Evolutionary conservation across 352 stramenopile genomes (phyloP).

Genomic region (Elongisporangium undulatum): DNA sequence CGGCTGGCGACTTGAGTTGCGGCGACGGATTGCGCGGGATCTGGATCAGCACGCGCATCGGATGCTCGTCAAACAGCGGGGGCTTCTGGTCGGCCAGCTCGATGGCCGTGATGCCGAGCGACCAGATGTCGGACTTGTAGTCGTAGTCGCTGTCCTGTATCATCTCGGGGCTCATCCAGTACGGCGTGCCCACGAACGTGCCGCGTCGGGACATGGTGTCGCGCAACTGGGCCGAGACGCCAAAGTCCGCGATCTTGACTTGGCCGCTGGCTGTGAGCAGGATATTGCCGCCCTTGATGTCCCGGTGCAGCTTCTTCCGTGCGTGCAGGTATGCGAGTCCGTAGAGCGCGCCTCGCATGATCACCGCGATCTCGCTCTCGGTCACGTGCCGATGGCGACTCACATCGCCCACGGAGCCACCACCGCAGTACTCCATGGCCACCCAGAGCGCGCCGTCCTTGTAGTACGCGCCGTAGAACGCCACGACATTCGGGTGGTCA

Average conservation of each 20-base stretch:
- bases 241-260: conserved; percentile 96
- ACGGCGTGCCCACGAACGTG: conserved; percentile 90
- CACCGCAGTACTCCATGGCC: conserved; percentile 88
- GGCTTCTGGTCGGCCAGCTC: conserved; percentile 90
- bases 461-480: conserved; percentile 77
- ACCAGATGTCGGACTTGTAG: conserved; percentile 90
- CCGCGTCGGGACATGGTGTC: conserved; percentile 50
- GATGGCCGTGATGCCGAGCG: conserved; percentile 88
- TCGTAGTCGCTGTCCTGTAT: conserved; percentile 92
- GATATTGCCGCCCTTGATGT: conserved; percentile 95
- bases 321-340: conserved; percentile 85
- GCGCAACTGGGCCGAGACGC: conserved; percentile 63
- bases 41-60: conserved; percentile 78
- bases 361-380: conserved; percentile 75
- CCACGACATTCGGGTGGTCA: conserved; percentile 72
- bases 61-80: conserved; percentile 88
- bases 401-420: conserved; percentile 78
- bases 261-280: conserved; percentile 89
- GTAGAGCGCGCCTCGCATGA: conserved; percentile 66
- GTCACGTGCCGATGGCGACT: conserved; percentile 33
- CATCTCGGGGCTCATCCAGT: conserved; percentile 95
- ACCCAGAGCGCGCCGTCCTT: conserved; percentile 85
- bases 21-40: conserved; percentile 81
- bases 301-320: conserved; percentile 89
- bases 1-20: conserved; percentile 55